Evolutionary conservation across 1,284 basidiomycete species (phyloP).

Genomic region (Papiliotrema laurentii): DNA sequence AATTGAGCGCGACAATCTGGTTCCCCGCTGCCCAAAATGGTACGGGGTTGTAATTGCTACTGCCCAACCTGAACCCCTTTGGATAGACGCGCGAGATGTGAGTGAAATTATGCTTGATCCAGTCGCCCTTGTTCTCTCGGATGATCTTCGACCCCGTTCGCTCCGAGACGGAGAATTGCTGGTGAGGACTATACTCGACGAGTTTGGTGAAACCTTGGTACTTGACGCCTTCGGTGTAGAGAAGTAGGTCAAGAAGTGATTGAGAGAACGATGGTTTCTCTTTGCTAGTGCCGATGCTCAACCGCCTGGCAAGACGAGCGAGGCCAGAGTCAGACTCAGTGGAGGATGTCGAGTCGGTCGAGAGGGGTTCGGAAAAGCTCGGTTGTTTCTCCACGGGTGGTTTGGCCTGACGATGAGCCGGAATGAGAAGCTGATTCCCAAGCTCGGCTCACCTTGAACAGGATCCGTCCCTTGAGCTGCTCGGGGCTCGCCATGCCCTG

Average conservation of each 20-base stretch:
- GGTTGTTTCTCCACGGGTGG: constrained; percentile 14
- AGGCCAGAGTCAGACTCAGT: constrained; percentile 44
- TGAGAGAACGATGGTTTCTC: constrained; percentile 62
- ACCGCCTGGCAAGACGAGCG: constrained; percentile 26
- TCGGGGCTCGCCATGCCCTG: constrained; percentile 78
- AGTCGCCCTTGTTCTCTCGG: constrained; percentile 58
- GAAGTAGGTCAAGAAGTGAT: constrained; percentile 68
- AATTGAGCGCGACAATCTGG: constrained; percentile 95
- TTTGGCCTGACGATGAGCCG: constrained; percentile 23
- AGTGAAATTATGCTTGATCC: constrained; percentile 81
- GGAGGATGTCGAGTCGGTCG: constrained; percentile 34
- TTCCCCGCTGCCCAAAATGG: constrained; percentile 85
- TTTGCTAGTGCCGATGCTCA: constrained; percentile 23
- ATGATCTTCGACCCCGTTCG: constrained; percentile 58
- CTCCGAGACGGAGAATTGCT: constrained; percentile 93
- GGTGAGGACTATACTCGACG: constrained; percentile 76
- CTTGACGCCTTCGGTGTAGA: constrained; percentile 95
- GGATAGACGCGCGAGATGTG: constrained; percentile 91
- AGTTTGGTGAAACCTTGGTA: constrained; percentile 89
- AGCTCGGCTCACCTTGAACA: constrained; percentile 66
- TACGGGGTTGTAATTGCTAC: constrained; percentile 86
- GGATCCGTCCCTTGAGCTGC: constrained; percentile 69
- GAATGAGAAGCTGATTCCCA: neutral
- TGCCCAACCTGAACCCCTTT: constrained; percentile 72
- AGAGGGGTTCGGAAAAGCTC: constrained; percentile 1